Percentiles rank a stretch among this genome's conserved stretches.
Conservation (phyloP, 139 green algal genomes). For the Chlorella vulgaris region DNA sequence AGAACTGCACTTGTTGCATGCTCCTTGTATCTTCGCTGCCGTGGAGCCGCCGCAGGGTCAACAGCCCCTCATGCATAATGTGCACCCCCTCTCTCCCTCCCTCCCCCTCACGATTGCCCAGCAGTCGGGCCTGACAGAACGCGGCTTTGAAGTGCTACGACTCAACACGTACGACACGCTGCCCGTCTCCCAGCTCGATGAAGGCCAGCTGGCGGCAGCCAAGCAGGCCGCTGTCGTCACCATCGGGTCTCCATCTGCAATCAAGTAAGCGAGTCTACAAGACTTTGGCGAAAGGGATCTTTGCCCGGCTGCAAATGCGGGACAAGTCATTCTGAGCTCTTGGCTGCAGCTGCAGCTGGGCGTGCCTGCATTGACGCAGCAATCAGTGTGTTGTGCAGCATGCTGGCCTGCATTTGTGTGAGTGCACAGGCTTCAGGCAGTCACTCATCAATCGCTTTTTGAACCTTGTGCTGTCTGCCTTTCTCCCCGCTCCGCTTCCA, state of each 20-base stretch:
- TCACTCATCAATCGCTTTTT: background rate
- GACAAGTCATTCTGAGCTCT: too few species aligned
- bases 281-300: too few species aligned
- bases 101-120: background rate
- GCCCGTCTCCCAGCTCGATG: slow-evolving; percentile 54
- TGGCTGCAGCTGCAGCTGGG: too few species aligned
- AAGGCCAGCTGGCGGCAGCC: slow-evolving; percentile 52
- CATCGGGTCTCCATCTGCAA: slow-evolving; percentile 86
- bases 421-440: too few species aligned
- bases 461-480: background rate
- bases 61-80: too few species aligned
- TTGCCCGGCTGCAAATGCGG: too few species aligned
- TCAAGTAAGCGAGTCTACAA: slow-evolving; percentile 70
- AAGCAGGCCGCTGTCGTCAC: slow-evolving; percentile 69
- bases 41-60: too few species aligned
- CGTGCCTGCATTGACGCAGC: too few species aligned
- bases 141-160: slow-evolving; percentile 73
- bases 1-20: too few species aligned
- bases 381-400: background rate
- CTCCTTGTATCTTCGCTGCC: too few species aligned
- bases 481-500: background rate
- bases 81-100: too few species aligned
- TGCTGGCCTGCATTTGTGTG: background rate
- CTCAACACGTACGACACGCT: slow-evolving; percentile 90
- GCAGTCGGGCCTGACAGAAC: slow-evolving; percentile 67